Base-by-base conservation (phyloP, 148 eudicot genomes). In the Chenopodium formosanum region DNA sequence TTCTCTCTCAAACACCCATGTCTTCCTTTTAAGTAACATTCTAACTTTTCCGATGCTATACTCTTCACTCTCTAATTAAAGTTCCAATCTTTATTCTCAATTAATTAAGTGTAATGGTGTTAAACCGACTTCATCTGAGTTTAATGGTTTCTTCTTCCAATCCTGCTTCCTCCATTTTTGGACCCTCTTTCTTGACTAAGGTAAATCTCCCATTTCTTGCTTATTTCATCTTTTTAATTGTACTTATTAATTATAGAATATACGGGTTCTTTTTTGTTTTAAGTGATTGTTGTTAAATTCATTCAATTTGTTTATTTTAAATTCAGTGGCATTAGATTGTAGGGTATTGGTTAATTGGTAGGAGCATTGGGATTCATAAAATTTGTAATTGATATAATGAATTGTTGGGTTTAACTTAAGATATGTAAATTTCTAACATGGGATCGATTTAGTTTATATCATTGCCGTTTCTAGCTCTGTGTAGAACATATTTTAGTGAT, bases 101-200 rank as follows among this genome's bases (percentile, higher is more conserved):
- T 25, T 31, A 80, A 10, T 68, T 37, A 8, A 34, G 16, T 73
- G 34, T 75, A 75, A 75, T 81, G 79, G 83, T 75, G 74, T 66
- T 83, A 25, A 23, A 65, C 62, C 77, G 78, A 22, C 58, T 83
- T 78, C 68, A 83, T 1, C 79, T 29, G 48, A 79, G 52, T 74
- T 78, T 79, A 73, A 79, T 83, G 85, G 82, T 82, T 17, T 9
- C 82, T 20, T 63, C 52, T 73, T 66, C 22, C 27, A 83, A 19
- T 58, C 85, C 82, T 32, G 74, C 78, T 29, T 16, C 67, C 53
- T 65, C 79, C 47, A 75, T 83, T 37, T 83, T 81, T 67, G 74
- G 74, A n/a, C 79, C 83, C 68, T 75, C 66, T 65, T 52, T 79
- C 82, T 25, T 78, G 2, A 31, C 85, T 67, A 78, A 78, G 82